Conservation (phyloP, 768 basidiomycete species). For the Leccinum subtestaceum region DNA sequence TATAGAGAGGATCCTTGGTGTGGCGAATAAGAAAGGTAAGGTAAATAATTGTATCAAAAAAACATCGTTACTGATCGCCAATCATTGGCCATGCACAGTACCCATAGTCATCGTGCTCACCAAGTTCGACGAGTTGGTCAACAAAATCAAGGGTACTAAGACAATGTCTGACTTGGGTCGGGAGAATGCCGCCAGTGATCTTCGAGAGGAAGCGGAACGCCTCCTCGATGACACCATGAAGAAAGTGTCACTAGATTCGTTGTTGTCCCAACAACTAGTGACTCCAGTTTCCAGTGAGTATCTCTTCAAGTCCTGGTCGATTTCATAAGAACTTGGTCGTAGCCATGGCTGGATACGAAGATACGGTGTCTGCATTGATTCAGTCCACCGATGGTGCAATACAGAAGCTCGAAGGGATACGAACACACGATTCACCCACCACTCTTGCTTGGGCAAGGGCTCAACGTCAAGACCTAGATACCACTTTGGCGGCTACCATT, state of each 20-base stretch:
- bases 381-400: constrained; percentile 4
- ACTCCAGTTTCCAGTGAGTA: constrained; percentile 5
- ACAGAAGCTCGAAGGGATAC: neutral
- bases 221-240: neutral
- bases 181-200: neutral
- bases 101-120: constrained; percentile 6
- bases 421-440: neutral
- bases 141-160: neutral
- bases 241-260: constrained; percentile 5
- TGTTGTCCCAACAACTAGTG: constrained; percentile 2
- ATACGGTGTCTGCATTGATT: constrained; percentile 2
- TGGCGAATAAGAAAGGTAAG: constrained; percentile 6
- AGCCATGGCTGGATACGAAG: neutral
- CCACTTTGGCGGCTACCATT: neutral
- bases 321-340: neutral
- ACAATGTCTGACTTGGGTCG: no score
- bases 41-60: neutral
- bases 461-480: constrained; percentile 6
- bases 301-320: neutral
- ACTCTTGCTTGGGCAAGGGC: constrained; percentile 8
- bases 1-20: constrained; percentile 6
- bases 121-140: constrained; percentile 6
- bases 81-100: neutral
- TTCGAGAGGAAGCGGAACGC: neutral
- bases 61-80: neutral